Evolutionary conservation across 495 filamentous ascomycete genomes (phyloP).

Genomic region (Clohesyomyces aquaticus): DNA sequence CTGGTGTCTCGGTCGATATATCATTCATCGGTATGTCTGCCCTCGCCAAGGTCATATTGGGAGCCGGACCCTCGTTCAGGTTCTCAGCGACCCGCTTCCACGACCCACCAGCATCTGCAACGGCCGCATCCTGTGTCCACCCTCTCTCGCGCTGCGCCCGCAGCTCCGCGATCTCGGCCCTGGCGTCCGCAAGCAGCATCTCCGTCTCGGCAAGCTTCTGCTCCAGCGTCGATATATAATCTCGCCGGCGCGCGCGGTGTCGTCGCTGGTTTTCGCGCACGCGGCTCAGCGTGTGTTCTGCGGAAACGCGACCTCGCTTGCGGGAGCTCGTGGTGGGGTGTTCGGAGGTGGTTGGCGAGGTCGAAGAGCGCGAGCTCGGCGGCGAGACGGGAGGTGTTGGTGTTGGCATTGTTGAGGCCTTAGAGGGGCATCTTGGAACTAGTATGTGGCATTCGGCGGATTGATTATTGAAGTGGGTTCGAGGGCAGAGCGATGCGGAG

Average conservation of each 20-base stretch:
- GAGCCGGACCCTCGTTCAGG: no score
- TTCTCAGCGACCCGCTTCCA: no score
- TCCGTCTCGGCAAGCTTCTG: slow-evolving; percentile 26
- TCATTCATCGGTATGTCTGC: no score
- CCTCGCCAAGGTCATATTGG: no score
- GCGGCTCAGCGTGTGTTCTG: slow-evolving; percentile 33
- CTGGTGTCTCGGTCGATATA: no score
- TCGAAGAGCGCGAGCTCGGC: slow-evolving; percentile 1
- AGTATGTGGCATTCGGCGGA: no score
- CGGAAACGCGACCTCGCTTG: slow-evolving; percentile 24
- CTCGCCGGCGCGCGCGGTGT: slow-evolving; percentile 30
- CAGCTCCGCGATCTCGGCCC: slow-evolving; percentile 21
- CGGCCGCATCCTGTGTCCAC: background rate
- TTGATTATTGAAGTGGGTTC: no score
- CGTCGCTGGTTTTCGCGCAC: slow-evolving; percentile 38
- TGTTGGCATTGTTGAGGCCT: background rate
- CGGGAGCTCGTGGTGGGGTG: background rate
- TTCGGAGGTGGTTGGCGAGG: background rate
- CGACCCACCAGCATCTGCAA: background rate
- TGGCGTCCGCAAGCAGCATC: slow-evolving; percentile 15
- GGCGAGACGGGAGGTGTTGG: background rate
- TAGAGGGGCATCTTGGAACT: no score
- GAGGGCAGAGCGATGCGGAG: no score
- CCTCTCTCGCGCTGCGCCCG: slow-evolving; percentile 17
- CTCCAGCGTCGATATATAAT: slow-evolving; percentile 32